Evolutionary conservation across 1,284 basidiomycete genomes (phyloP).

Genomic region (Acaromyces ingoldii): DNA sequence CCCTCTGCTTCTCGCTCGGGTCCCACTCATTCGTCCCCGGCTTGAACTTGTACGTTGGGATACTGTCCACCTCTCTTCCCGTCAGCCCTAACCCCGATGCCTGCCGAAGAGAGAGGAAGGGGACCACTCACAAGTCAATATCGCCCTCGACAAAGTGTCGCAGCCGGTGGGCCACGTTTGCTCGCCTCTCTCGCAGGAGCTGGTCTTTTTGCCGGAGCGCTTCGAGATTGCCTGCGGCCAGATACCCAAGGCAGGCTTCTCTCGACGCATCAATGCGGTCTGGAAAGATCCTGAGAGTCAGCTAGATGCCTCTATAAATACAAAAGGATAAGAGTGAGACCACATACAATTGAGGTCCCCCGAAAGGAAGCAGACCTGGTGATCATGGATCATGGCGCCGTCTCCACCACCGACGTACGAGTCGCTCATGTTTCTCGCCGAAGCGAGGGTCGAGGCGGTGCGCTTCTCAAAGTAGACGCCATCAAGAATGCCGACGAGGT

Average conservation of each 20-base stretch:
- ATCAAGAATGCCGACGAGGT: constrained; percentile 61
- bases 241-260: constrained; percentile 68
- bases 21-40: constrained; percentile 70
- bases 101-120: background rate
- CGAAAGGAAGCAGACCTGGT: constrained; percentile 85
- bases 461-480: background rate
- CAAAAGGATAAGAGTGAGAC: background rate
- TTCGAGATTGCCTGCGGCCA: constrained; percentile 64
- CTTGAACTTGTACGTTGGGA: constrained; percentile 96
- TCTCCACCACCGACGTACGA: constrained; percentile 85
- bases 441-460: background rate
- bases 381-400: constrained; percentile 88
- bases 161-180: constrained; percentile 78
- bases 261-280: constrained; percentile 87
- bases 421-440: constrained; percentile 27
- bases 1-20: constrained; percentile 75
- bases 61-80: constrained; percentile 62
- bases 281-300: too few species aligned
- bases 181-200: constrained; percentile 76
- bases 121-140: constrained; percentile 18
- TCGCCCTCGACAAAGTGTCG: constrained; percentile 73
- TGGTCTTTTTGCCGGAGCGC: constrained; percentile 76
- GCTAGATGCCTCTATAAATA: background rate
- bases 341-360: constrained; percentile 54
- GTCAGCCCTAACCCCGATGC: background rate